phyloP scores from a whole-genome alignment of 1,284 basidiomycete genomes.

The Irpex sp. region DNA sequence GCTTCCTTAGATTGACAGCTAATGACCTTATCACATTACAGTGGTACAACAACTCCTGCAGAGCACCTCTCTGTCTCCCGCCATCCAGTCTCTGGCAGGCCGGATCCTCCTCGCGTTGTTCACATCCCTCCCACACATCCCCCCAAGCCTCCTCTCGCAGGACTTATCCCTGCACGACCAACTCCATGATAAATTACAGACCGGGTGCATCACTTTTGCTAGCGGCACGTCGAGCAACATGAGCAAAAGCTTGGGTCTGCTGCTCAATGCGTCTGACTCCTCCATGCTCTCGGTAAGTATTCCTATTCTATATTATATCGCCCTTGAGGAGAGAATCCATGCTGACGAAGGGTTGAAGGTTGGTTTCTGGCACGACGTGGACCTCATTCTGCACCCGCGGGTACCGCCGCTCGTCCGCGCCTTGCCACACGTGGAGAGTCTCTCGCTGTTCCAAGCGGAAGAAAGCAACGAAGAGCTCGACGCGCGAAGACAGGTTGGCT shows the following conservation, averaged over 20 bases:
- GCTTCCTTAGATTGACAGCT: too few species aligned
- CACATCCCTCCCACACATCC: conserved; percentile 51
- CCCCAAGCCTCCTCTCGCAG: conserved; percentile 52
- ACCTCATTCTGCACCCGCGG: conserved; percentile 71
- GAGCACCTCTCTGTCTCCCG: conserved; percentile 45
- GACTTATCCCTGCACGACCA: conserved; percentile 45
- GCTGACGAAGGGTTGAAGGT: conserved; percentile 2
- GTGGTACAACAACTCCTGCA: conserved; percentile 47
- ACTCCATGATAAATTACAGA: conserved; percentile 43
- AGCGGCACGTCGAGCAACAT: conserved; percentile 53
- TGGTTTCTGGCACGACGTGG: conserved; percentile 36
- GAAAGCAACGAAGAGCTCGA: conserved; percentile 59
- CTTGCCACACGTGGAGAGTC: conserved; percentile 57
- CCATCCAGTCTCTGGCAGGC: conserved; percentile 55
- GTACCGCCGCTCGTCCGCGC: conserved; percentile 70
- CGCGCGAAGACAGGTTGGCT: conserved; percentile 38
- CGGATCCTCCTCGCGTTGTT: conserved; percentile 57
- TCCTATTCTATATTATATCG: background rate
- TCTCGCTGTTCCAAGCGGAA: conserved; percentile 58
- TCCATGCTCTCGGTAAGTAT: background rate
- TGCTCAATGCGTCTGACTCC: conserved; percentile 25
- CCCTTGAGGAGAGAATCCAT: background rate
- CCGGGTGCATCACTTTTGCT: conserved; percentile 43
- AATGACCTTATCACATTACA: too few species aligned
- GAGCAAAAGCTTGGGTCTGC: conserved; percentile 56